Percentiles rank a stretch among this genome's conserved stretches.
Evolutionary conservation across 805 yeast species (phyloP).

Genomic region (Hanseniaspora lachancei): DNA sequence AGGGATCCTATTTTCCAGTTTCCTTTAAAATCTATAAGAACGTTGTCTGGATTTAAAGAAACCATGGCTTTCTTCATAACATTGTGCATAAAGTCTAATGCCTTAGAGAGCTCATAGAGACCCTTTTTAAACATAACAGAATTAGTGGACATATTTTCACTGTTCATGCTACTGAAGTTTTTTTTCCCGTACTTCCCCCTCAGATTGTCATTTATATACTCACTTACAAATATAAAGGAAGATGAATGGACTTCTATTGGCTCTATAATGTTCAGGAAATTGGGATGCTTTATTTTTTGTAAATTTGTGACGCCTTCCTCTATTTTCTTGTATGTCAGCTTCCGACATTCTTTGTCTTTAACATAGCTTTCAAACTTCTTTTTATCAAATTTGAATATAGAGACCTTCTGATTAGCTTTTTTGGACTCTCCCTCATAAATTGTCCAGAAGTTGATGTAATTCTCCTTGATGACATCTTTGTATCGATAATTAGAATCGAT

Average conservation of each 20-base stretch:
- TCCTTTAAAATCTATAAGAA: conserved; percentile 66
- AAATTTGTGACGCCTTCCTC: conserved; percentile 56
- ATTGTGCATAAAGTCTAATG: conserved; percentile 69
- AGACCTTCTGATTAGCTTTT: conserved; percentile 29
- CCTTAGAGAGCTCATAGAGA: conserved; percentile 60
- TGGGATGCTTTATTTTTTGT: conserved; percentile 80
- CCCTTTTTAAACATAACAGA: conserved; percentile 66
- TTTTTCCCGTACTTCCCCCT: conserved; percentile 17
- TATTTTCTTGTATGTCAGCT: conserved; percentile 56
- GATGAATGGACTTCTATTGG: conserved; percentile 78
- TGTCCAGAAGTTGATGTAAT: conserved; percentile 55
- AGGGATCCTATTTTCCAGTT: conserved; percentile 92
- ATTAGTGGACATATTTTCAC: background rate
- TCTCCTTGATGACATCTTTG: background rate
- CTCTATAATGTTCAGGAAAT: conserved; percentile 68
- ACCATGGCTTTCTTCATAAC: conserved; percentile 63
- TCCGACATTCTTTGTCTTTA: conserved; percentile 36
- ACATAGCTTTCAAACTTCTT: conserved; percentile 51
- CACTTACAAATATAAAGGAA: conserved; percentile 72
- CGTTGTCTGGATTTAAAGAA: conserved; percentile 63
- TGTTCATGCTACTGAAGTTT: conserved; percentile 15
- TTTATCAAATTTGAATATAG: conserved; percentile 81
- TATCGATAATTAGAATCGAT: conserved; percentile 2
- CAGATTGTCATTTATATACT: conserved; percentile 51
- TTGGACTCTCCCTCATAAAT: conserved; percentile 73